phyloP scores from a whole-genome alignment of 2,329 filamentous ascomycete species.

The Colletotrichum paranaense region DNA sequence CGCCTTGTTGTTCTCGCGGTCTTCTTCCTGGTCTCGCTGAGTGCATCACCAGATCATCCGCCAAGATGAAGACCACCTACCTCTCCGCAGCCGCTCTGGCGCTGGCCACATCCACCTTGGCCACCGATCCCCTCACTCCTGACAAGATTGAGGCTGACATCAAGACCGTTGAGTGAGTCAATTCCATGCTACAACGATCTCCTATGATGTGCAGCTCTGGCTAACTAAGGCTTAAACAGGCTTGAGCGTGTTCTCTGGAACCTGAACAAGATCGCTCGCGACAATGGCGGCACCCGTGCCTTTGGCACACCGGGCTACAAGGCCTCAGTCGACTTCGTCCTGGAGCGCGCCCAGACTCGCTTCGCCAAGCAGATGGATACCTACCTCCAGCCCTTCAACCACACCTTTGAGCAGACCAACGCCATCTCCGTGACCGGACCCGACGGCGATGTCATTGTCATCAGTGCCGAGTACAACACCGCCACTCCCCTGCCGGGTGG shows the following conservation, averaged over 20 bases:
- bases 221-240: constrained; percentile 40
- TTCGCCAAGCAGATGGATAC: constrained; percentile 55
- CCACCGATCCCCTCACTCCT: constrained; percentile 46
- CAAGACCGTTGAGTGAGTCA: constrained; percentile 48
- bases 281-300: constrained; percentile 63
- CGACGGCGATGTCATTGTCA: constrained; percentile 54
- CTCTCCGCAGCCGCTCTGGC: constrained; percentile 25
- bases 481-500: constrained; percentile 52
- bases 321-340: constrained; percentile 62
- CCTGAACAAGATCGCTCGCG: constrained; percentile 58
- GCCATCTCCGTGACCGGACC: constrained; percentile 57
- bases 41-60: background rate
- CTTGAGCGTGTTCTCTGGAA: constrained; percentile 59
- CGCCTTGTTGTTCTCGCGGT: constrained; percentile 2
- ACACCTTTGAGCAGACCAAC: constrained; percentile 51
- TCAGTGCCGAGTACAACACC: constrained; percentile 57
- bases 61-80: constrained; percentile 31
- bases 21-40: constrained; percentile 1
- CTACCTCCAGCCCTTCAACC: constrained; percentile 49
- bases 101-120: constrained; percentile 20
- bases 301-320: constrained; percentile 63
- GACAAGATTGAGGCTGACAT: constrained; percentile 54
- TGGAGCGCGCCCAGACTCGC: constrained; percentile 46
- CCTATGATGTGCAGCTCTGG: background rate
- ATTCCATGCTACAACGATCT: too few species aligned